phyloP scores from a whole-genome alignment of 2,329 filamentous ascomycete species.

The Aspergillus fijiensis region DNA sequence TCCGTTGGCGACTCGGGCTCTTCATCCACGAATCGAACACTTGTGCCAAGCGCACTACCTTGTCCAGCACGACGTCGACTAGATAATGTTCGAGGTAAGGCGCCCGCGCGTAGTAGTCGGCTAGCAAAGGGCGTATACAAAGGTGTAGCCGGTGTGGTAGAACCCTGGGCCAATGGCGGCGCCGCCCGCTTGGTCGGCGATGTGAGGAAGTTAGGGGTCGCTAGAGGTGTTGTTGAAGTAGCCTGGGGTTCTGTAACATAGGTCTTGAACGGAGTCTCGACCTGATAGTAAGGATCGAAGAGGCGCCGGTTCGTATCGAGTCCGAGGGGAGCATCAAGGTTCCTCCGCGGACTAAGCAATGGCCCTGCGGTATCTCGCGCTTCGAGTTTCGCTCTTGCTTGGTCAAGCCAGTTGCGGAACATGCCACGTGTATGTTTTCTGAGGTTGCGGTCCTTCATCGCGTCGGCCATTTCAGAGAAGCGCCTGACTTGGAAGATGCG shows the following conservation, averaged over 20 bases:
- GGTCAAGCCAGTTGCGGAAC: constrained; percentile 56
- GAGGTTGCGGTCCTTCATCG: constrained; percentile 53
- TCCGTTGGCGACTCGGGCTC: constrained; percentile 44
- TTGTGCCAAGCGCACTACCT: constrained; percentile 33
- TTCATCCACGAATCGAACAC: constrained; percentile 43
- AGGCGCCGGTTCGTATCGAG: constrained; percentile 25
- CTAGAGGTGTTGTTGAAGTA: constrained; percentile 37
- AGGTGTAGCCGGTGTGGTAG: constrained; percentile 48
- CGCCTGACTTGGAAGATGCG: constrained; percentile 56
- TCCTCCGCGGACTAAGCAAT: constrained; percentile 28
- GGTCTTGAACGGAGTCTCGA: constrained; percentile 39
- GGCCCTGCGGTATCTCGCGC: constrained; percentile 32
- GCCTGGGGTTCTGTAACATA: constrained; percentile 32
- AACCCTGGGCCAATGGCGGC: constrained; percentile 42
- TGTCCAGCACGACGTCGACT: constrained; percentile 28
- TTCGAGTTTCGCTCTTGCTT: constrained; percentile 36
- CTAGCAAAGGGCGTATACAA: constrained; percentile 46
- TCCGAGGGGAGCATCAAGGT: constrained; percentile 21
- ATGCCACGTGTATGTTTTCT: constrained; percentile 57
- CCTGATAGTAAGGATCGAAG: constrained; percentile 39
- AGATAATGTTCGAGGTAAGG: constrained; percentile 24
- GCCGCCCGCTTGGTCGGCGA: constrained; percentile 50
- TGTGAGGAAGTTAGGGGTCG: constrained; percentile 44
- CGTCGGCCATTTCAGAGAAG: constrained; percentile 52
- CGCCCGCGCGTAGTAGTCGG: constrained; percentile 34